These are phyloP conservation scores for Pyrus hybrid DNA, from an alignment of 331 rosid species.

Conservation along the genomic window DNA sequence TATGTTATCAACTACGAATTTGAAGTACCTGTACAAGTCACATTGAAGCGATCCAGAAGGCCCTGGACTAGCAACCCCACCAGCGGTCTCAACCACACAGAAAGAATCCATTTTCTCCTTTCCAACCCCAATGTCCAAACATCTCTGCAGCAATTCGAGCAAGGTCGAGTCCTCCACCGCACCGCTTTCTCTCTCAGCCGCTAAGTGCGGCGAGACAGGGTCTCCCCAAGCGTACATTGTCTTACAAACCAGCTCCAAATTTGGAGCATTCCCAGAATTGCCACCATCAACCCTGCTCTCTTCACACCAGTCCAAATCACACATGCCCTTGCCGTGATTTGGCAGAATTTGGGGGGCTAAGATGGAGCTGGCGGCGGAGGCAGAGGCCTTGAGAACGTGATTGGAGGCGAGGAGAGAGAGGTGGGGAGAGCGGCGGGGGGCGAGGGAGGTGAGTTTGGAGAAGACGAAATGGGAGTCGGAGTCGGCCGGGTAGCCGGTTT, in stretches of 20 bases:
- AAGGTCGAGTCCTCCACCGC: conserved; percentile 45
- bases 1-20: not conserved
- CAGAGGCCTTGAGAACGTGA: conserved; percentile 46
- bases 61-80: conserved; percentile 93
- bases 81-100: conserved; percentile 83
- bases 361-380: conserved; percentile 15
- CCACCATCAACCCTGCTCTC: conserved; percentile 19
- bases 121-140: conserved; percentile 31
- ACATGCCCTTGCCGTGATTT: conserved; percentile 7
- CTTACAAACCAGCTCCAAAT: conserved; percentile 57
- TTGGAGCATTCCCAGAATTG: not conserved
- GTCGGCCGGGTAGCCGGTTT: conserved; percentile 82
- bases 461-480: conserved; percentile 82
- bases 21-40: conserved; percentile 69
- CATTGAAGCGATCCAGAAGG: conserved; percentile 95
- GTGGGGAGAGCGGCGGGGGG: conserved; percentile 16
- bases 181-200: conserved; percentile 67
- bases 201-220: conserved; percentile 87
- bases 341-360: not conserved
- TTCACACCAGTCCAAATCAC: conserved; percentile 16
- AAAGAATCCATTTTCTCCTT: conserved; percentile 34
- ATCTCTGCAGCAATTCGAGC: conserved; percentile 35
- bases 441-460: conserved; percentile 36
- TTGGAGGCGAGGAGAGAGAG: conserved; percentile 42
- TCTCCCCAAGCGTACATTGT: conserved; percentile 84